Evolutionary conservation across 2,329 filamentous ascomycete species (phyloP).

Genomic region (Phialophora verrucosa): DNA sequence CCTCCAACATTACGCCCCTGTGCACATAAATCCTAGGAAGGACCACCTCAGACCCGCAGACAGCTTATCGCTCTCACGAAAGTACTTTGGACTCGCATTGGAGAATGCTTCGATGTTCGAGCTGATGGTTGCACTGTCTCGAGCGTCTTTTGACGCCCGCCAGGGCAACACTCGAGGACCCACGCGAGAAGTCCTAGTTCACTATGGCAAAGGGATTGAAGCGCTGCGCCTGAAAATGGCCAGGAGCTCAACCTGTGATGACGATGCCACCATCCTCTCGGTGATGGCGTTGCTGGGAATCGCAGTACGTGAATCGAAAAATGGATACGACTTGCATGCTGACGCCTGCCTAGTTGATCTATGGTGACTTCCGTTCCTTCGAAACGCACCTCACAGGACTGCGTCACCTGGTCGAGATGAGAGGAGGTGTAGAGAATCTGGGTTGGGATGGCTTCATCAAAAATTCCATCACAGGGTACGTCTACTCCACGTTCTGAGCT

Average conservation of each 20-base stretch:
- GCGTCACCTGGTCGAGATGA: constrained; percentile 17
- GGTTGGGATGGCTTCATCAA: constrained; percentile 26
- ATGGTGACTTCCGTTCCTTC: constrained; percentile 19
- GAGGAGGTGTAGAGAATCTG: constrained; percentile 23
- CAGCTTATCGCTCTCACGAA: constrained; percentile 11
- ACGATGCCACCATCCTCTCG: constrained; percentile 24
- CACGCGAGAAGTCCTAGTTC: constrained; percentile 15
- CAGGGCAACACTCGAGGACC: constrained; percentile 9
- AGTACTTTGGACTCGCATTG: constrained; percentile 21
- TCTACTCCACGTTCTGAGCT: not conserved
- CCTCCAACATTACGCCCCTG: constrained; percentile 19
- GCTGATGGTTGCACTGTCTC: constrained; percentile 21
- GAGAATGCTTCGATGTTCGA: constrained; percentile 23
- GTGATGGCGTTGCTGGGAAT: constrained; percentile 17
- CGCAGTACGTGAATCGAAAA: constrained; percentile 14
- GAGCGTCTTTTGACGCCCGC: constrained; percentile 4
- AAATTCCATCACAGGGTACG: constrained; percentile 20
- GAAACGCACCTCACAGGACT: constrained; percentile 18
- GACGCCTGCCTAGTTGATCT: constrained; percentile 8
- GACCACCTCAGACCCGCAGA: constrained; percentile 17
- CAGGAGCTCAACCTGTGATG: constrained; percentile 9
- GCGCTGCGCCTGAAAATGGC: constrained; percentile 20
- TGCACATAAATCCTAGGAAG: constrained; percentile 14
- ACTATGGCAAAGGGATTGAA: constrained; percentile 22
- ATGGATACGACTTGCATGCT: not conserved